Base-by-base conservation (phyloP, 163 green algal species). In the Chlamydomonas reinhardtii region DNA sequence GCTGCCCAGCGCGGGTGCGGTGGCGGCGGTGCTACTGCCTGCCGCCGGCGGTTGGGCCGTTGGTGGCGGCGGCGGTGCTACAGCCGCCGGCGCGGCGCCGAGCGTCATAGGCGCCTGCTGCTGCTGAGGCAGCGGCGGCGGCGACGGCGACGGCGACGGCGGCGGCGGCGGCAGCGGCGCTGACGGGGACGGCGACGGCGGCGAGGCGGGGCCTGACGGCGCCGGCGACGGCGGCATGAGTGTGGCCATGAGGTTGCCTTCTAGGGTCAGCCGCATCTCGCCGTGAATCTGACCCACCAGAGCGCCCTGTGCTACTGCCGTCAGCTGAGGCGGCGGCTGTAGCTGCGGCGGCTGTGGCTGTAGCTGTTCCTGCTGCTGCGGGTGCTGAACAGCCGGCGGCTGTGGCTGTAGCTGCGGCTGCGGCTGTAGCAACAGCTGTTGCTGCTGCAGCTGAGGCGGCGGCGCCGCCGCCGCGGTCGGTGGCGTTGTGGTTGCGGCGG, bases 181-280 rank as follows among this genome's bases (percentile, higher is more conserved):
- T 22, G 62, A 29, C 62, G 62, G 62, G 27, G 62, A 35, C 16
- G 27, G 31, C 31, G 31, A 31, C 31, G 65, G 54, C 37, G 74
- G 56, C n/a, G 56, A 16, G 0, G 43, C 11, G 20, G 20, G 32
- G 31, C n/a, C 14, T 19, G 74, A n/a, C 74, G 74, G 54, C n/a
- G 52, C 29, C 31, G 74, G 31, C 22, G 74, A 31, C 74, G 32
- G 31, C 31, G 54, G 54, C 48, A 6, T 29, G 16, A 54, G 22
- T 24, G 32, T 11, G 12, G 54, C 56, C 37, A 76, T 61, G 52
- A 87, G 37, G 37, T 52, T 54, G 29, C 71, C 71, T 1, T 75
- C 56, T 1, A 74, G 17, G 32, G 68, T 85, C 62, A 77, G 68
- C 14, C 68, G 52, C 69, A 85, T 85, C 34, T 85, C 68, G 6